Evolutionary conservation across 2,329 filamentous ascomycete species (phyloP), one percentile per base, ranked within the genome.

Genomic region (Fusarium sp.): DNA sequence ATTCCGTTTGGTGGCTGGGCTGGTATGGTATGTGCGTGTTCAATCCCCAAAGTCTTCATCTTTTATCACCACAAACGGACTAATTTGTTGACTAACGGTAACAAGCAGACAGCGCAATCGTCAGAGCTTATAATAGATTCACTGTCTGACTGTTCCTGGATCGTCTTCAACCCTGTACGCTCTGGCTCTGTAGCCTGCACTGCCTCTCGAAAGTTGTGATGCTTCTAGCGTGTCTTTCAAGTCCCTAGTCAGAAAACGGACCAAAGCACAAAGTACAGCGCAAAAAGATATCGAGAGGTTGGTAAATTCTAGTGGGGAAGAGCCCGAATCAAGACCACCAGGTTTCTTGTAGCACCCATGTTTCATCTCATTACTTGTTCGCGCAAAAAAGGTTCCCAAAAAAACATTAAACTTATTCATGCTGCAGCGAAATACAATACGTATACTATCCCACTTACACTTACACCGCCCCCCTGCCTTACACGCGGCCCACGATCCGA

Each of bases 401-500:
- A 46, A 30, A 30, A 11, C 10, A 11, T 30, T 30, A 11, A 33
- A 56, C 33, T 28, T 24, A 39, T 26, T 41, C n/a, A 32, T 48
- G 33, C 22, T 28, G 30, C 30, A 19, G 22, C 19, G 43, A 35
- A 39, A 26, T 54, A 53, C 46, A 39, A 26, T 47, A 53, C 46
- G 28, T 59, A 58, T 22, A 22, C 41, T 33, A 41, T 64, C 43
- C 30, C 49, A 56, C 48, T 67, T 67, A 70, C 49, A 56, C 48
- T 67, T 67, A 70, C 66, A 69, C 66, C 66, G 71, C 71, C 71
- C 26, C 47, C 65, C 70, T 74, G 67, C 70, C 70, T 70, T 74
- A 71, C 68, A 71, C 71, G 71, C 71, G 70, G 71, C 71, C 61
- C 69, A 69, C 57, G 61, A 72, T 73, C 62, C 46, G 48, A 65